Evolutionary conservation across 2,329 filamentous ascomycete species (phyloP).

Genomic region (Alternaria sp.): DNA sequence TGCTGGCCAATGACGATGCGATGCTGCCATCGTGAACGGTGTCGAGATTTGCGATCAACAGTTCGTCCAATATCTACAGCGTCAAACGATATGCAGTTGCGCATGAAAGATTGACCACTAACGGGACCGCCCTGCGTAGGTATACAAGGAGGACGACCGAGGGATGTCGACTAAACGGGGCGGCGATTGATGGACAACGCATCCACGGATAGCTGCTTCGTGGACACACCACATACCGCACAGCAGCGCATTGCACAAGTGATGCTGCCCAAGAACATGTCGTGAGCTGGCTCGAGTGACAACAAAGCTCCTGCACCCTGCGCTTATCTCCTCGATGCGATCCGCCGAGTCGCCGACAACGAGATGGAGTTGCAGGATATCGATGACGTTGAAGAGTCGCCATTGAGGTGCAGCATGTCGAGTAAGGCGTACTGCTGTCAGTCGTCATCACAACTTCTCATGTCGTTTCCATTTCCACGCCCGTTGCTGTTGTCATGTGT

Average conservation of each 20-base stretch:
- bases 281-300: slow-evolving; percentile 12
- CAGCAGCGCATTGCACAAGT: slow-evolving; percentile 23
- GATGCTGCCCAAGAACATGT: slow-evolving; percentile 20
- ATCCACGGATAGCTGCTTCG: slow-evolving; percentile 21
- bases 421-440: slow-evolving; percentile 13
- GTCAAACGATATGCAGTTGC: background rate
- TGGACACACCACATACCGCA: slow-evolving; percentile 24
- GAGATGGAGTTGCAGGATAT: background rate
- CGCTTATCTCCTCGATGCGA: slow-evolving; percentile 29
- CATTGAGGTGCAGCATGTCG: slow-evolving; percentile 1
- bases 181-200: slow-evolving; percentile 15
- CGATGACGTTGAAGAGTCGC: background rate
- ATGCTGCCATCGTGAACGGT: background rate
- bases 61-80: background rate
- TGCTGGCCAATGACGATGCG: background rate
- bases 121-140: background rate
- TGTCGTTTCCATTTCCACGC: background rate
- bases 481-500: background rate
- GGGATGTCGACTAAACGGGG: background rate
- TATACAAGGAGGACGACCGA: background rate
- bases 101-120: background rate
- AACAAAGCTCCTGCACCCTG: slow-evolving; percentile 20
- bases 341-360: background rate
- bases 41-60: background rate
- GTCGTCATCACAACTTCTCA: slow-evolving; percentile 18